Evolutionary conservation across 1,139 yeast genomes (phyloP), one percentile per base, ranked within the genome.

Genomic region (Candida sojae): DNA sequence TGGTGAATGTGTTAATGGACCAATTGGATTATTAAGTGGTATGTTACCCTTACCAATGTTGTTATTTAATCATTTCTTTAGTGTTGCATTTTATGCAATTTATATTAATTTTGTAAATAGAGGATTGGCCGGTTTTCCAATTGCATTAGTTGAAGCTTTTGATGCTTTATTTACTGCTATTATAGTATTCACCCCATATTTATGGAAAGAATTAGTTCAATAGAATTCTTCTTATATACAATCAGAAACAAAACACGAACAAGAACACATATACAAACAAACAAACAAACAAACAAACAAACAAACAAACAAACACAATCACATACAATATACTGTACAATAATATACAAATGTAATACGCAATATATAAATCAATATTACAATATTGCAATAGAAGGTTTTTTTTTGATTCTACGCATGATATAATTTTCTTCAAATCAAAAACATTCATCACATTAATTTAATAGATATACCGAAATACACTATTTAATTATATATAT

Each of bases 51-150:
- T 75, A 59, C 96, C 97, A 25, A 71, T 81, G 67, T 63, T 83
- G 42, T 75, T 93, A 51, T 85, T 95, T 60, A 81, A 84, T 65
- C 97, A 92, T 58, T 93, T 93, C 66, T 89, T 90, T 68, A 77
- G 87, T 47, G 98, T 93, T 45, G 98, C 97, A 1, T 82, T 92
- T 59, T 92, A 88, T 65, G 80, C 93, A 7, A 82, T 92, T 48
- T 83, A 79, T 61, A 66, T 86, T 57, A 90, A 92, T 67, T 83
- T 88, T 58, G 62, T 63, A 28, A 83, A 77, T 31, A 77, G 83
- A 51, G 97, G 97, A 1, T 42, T 83, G 12, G 48, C 73, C 0
- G 84, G 88, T n/a, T 76, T 87, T 58, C 96, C 96, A 6, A 43
- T 86, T 43, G 93, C 97, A 0, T 51, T 91, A 21, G 64, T 76